phyloP scores from a whole-genome alignment of 352 stramenopile species.

The Phytophthora syringae region DNA sequence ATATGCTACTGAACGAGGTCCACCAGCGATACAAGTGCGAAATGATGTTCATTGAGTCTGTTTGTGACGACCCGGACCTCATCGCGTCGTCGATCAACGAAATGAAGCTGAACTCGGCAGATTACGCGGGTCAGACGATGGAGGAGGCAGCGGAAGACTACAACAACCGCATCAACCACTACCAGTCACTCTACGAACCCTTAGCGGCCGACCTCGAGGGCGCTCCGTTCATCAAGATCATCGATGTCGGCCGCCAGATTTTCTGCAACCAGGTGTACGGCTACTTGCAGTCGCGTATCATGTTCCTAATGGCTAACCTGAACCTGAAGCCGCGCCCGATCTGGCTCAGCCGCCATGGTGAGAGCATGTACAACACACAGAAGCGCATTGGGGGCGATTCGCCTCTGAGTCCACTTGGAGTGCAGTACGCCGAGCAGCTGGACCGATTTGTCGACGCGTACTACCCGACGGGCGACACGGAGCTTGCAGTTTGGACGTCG shows the following conservation, averaged over 20 bases:
- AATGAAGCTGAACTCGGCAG: slow-evolving; percentile 85
- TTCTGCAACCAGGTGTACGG: slow-evolving; percentile 89
- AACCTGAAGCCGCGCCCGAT: slow-evolving; percentile 95
- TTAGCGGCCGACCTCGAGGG: slow-evolving; percentile 61
- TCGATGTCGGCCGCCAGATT: slow-evolving; percentile 82
- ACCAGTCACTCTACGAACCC: slow-evolving; percentile 75
- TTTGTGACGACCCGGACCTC: slow-evolving; percentile 74
- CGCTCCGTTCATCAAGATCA: slow-evolving; percentile 82
- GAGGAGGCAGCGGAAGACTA: slow-evolving; percentile 80
- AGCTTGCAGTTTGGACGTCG: slow-evolving; percentile 95
- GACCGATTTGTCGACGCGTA: slow-evolving; percentile 94
- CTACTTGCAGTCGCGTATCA: slow-evolving; percentile 89
- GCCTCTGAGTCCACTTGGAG: slow-evolving; percentile 90
- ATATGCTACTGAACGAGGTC: slow-evolving; percentile 64
- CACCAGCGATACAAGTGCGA: slow-evolving; percentile 75
- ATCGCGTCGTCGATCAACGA: slow-evolving; percentile 86
- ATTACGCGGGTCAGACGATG: slow-evolving; percentile 78
- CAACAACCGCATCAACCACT: slow-evolving; percentile 81
- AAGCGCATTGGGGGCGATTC: slow-evolving; percentile 97
- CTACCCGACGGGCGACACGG: slow-evolving; percentile 77
- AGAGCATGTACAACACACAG: slow-evolving; percentile 98
- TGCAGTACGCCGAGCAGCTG: slow-evolving; percentile 94
- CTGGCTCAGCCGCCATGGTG: slow-evolving; percentile 96
- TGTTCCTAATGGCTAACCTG: slow-evolving; percentile 97
- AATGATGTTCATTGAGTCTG: slow-evolving; percentile 86